Evolutionary conservation across 73 alveolate genomes (phyloP), one percentile per base, ranked within the genome.

Genomic region (Paramecium tetraurelia): DNA sequence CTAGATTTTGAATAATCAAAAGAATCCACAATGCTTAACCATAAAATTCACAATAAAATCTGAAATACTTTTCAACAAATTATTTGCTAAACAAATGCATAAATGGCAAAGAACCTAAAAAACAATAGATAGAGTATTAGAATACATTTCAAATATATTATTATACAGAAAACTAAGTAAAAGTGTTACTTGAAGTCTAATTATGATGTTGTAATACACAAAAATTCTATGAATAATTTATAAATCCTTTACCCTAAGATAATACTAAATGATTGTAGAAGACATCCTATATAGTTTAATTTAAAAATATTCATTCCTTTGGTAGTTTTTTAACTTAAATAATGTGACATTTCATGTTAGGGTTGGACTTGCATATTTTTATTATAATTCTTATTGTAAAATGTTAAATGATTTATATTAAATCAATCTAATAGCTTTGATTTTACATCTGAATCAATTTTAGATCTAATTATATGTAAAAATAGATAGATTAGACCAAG

Each of bases 361-460:
- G 35, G 3, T 53, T n/a, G 31, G 11, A 16, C 9, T 53, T 53
- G 27, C 27, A 53, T 53, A 53, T 53, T 50, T 40, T 48, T 16
- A 53, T 53, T 16, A n/a, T 53, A 53, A 53, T 53, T 53, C 31
- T 53, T n/a, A 53, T 16, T 53, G 69, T 18, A 18, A 53, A 53
- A 18, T 53, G 33, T 16, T 53, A 4, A 16, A 53, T 53, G 69
- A 53, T 53, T 50, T 7, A 63, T 63, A 33, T 63, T 63, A 63
- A 31, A 63, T 63, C 84, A 63, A 63, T 63, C 84, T 43, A 80
- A 80, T 24, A 80, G 24, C 48, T 80, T 80, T 2, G 21, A 9
- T 80, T 43, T 80, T 38, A 80, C 90, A 43, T 80, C 90, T n/a
- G 22, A 22, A 8, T 80, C 14, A 41, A 80, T 72, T 44, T 80